Evolutionary conservation across 2,329 filamentous ascomycete genomes (phyloP), one percentile per base, ranked within the genome.

Genomic region (Curvularia eragrostidis): DNA sequence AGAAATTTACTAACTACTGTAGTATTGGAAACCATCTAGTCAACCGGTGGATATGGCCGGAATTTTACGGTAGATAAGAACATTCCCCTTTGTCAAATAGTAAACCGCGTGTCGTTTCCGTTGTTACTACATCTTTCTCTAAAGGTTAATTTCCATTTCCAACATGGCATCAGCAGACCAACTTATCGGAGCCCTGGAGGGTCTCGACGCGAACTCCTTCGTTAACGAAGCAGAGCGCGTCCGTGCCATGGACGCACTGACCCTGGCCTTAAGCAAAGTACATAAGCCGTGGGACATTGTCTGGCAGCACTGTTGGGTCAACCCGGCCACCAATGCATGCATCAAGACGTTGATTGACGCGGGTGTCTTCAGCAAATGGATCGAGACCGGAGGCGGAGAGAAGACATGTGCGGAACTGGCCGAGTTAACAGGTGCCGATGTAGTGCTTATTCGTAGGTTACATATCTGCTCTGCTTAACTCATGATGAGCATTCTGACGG

Each of bases 301-400:
- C 38, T 52, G 50, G 50, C 39, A 52, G 30, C 50, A 52, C 41
- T 52, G 50, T 36, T 52, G 50, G 50, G 50, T 52, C 39, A 52
- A 52, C 21, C 50, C 50, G 30, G 50, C 50, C 39, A 52, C 41
- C 50, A 52, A 52, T 52, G 50, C 50, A 52, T 52, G 50, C 41
- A 30, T 52, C 39, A 52, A 52, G 41, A 52, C 50, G 41, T 52
- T 52, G 41, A 52, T 52, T 38, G 50, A 52, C 21, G 50, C 50
- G 41, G 50, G 50, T 52, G 30, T 52, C 30, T 52, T 52, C 50
- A 52, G 28, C 50, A 52, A 52, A 46, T 52, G 50, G 50, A 52
- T 52, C 21, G n/a, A 52, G 50, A 46, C 13, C 3, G 50, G 50
- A 52, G 41, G 50, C 21, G 50, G 41, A n/a, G 21, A 52, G 21